Conservation (phyloP, 805 yeast genomes). For the Blastobotrys mokoenaii region DNA sequence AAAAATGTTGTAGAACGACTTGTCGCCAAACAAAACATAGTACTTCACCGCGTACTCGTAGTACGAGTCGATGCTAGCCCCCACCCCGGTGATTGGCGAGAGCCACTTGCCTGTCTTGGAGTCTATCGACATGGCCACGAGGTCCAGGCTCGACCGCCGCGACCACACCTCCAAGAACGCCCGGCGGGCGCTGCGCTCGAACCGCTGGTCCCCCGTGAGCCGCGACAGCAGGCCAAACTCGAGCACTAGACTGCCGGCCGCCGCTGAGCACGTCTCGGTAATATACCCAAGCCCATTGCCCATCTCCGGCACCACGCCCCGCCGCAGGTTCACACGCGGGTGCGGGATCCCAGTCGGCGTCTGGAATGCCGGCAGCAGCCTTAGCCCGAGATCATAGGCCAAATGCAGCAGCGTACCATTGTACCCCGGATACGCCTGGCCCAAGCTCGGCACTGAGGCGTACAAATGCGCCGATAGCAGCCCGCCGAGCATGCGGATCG, state of each 20-base stretch:
- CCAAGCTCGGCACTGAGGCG: conserved; percentile 43
- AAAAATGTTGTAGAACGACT: conserved; percentile 48
- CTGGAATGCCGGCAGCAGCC: conserved; percentile 62
- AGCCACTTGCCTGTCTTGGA: conserved; percentile 48
- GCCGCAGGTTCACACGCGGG: conserved; percentile 65
- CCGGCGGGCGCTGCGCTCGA: conserved; percentile 50
- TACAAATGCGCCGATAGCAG: conserved; percentile 69
- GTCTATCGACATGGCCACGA: conserved; percentile 73
- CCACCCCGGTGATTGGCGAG: conserved; percentile 64
- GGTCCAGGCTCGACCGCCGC: conserved; percentile 47
- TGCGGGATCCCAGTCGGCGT: conserved; percentile 59
- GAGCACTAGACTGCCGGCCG: conserved; percentile 74
- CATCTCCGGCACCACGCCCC: conserved; percentile 35
- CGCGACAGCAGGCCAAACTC: conserved; percentile 72
- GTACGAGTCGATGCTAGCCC: conserved; percentile 87
- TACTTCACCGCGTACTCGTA: conserved; percentile 82
- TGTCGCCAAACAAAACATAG: conserved; percentile 62
- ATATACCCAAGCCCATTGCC: conserved; percentile 15
- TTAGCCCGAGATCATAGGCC: conserved; percentile 69
- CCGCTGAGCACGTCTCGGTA: conserved; percentile 75
- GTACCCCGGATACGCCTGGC: conserved; percentile 38
- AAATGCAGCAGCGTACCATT: conserved; percentile 62
- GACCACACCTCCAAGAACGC: conserved; percentile 70
- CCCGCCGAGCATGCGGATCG: conserved; percentile 78
- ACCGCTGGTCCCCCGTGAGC: conserved; percentile 65